Conservation (phyloP, 108 stramenopile genomes). For the Cyclostephanos invisitatus region DNA sequence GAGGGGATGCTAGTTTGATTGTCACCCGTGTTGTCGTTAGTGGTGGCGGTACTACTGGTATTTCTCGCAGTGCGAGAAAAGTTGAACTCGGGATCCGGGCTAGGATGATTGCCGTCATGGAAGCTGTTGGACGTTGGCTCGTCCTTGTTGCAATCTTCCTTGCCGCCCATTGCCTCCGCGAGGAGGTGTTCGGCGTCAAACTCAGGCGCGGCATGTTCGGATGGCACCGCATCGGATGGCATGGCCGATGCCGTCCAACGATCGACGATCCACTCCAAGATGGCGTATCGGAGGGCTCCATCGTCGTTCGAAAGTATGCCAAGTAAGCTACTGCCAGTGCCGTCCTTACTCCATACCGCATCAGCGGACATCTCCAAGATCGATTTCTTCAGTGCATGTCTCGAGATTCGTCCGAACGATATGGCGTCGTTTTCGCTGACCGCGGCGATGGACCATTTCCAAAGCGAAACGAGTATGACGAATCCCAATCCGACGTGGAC, state of each 20-base stretch:
- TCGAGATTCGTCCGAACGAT: constrained; percentile 11
- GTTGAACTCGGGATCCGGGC: background rate
- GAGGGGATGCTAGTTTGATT: constrained; percentile 14
- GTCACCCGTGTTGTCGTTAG: background rate
- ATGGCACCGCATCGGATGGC: background rate
- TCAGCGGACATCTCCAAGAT: constrained; percentile 27
- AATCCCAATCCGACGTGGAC: constrained; percentile 24
- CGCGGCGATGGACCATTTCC: background rate
- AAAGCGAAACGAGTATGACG: constrained; percentile 5
- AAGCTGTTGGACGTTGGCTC: background rate
- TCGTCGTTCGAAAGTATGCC: constrained; percentile 38
- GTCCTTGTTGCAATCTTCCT: background rate
- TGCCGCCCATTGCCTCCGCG: background rate
- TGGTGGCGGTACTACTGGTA: background rate
- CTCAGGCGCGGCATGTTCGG: background rate
- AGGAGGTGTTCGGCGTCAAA: background rate
- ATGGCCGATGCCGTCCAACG: constrained; percentile 26
- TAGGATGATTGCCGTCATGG: background rate
- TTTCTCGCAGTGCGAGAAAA: background rate
- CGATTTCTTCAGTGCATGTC: constrained; percentile 30
- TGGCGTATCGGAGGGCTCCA: constrained; percentile 27
- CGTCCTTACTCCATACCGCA: constrained; percentile 30
- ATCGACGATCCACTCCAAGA: constrained; percentile 41
- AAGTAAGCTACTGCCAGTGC: constrained; percentile 3
- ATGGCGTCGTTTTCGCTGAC: constrained; percentile 7